Evolutionary conservation across 768 basidiomycete species (phyloP), one percentile per base, ranked within the genome.

Genomic region (Dentipellis sp.): DNA sequence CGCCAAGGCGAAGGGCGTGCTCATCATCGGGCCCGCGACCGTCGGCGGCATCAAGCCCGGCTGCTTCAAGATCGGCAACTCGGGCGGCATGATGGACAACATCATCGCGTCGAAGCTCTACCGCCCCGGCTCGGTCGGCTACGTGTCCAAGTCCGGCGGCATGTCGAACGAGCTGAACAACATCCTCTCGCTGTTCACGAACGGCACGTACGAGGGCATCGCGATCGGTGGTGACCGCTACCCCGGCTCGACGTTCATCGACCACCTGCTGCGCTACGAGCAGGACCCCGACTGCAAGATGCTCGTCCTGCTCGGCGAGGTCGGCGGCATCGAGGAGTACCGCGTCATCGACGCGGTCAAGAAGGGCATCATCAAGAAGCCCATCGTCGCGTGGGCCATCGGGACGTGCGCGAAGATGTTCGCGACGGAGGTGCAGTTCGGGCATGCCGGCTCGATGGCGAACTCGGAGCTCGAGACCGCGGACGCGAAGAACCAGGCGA

Each of bases 101-200:
- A 94, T 98, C 75, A 97, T 97, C 68, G 77, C 94, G 7, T 95
- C 93, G 60, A 99, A 97, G 79, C 88, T 99, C 60, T 99, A 97
- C 82, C 93, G 94, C 66, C 77, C 94, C 23, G 95, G 95, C 56
- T 93, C 94, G 11, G 91, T 99, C 65, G 95, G 94, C 67, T 99
- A 98, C 72, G 95, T 99, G 68, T 97, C 93, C 72, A 99, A 99
- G 77, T 97, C 94, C 8, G 95, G 95, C 64, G 95, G 95, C 72
- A 99, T 99, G 95, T 98, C 95, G 66, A 98, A 98, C 78, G 95
- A 99, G 74, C 78, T 99, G 66, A 98, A 99, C 88, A 99, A 97
- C 79, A 99, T 99, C 71, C 86, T 99, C 60, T 94, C 93, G 19
- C 82, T 95, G 69, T 80, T 80, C 66, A 97, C 95, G 68, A 94